Percentiles rank a stretch among this genome's conserved stretches.
phyloP scores from a whole-genome alignment of 164 flowering plant species.

The Dillenia suffruticosa region DNA sequence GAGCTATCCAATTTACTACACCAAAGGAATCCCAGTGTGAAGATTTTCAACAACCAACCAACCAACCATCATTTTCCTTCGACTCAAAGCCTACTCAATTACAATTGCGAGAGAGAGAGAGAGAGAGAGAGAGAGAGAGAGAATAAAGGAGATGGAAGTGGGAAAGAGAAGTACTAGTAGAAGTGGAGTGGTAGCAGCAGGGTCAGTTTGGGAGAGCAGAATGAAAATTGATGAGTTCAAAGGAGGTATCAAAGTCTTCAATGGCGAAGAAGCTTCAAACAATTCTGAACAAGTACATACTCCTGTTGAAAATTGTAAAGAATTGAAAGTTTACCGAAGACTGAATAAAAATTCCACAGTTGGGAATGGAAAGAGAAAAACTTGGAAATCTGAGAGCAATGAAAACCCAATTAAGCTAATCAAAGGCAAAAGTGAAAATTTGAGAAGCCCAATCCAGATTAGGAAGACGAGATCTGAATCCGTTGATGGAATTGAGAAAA shows the following conservation, averaged over 20 bases:
- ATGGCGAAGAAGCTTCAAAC: slow-evolving; percentile 24
- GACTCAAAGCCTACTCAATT: no score
- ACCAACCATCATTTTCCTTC: no score
- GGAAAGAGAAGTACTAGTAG: slow-evolving; percentile 21
- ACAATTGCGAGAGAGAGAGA: no score
- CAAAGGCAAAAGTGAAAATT: slow-evolving; percentile 7
- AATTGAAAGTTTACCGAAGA: slow-evolving; percentile 2
- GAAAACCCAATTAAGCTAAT: background rate
- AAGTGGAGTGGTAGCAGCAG: slow-evolving; percentile 45
- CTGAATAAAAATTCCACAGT: slow-evolving; percentile 11
- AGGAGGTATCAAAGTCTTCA: slow-evolving; percentile 70
- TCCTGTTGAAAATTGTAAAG: background rate
- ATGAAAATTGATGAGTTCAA: slow-evolving; percentile 73
- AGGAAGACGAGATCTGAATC: slow-evolving; percentile 21
- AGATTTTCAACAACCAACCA: no score
- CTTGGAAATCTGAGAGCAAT: slow-evolving; percentile 40
- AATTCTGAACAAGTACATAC: slow-evolving; percentile 12
- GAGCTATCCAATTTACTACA: no score
- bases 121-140: slow-evolving; percentile 1
- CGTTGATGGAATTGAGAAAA: slow-evolving; percentile 15
- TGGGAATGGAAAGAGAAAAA: slow-evolving; percentile 40
- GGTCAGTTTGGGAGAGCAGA: slow-evolving; percentile 82
- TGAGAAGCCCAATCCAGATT: slow-evolving; percentile 22
- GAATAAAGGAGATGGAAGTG: slow-evolving; percentile 22
- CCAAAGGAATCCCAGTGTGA: no score